These are phyloP conservation scores for Candida arabinofermentans DNA, from an alignment of 805 yeast genomes.

Conservation along the genomic window DNA sequence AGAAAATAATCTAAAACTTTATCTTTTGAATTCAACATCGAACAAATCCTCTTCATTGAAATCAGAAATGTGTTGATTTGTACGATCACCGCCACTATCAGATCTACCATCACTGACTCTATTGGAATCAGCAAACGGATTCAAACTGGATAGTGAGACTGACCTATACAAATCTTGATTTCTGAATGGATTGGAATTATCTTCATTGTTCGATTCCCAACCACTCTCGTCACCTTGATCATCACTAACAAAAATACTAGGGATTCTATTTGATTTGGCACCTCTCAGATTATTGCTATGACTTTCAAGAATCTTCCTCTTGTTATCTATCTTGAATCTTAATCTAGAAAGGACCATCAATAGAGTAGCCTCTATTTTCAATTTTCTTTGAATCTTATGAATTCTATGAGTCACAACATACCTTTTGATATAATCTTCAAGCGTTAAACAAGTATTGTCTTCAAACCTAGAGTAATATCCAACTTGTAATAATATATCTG, in stretches of 20 bases:
- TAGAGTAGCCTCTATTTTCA: constrained; percentile 42
- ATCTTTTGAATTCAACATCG: constrained; percentile 7
- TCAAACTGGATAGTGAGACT: constrained; percentile 24
- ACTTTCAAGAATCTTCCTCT: neutral
- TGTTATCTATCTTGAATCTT: constrained; percentile 35
- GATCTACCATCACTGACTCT: neutral
- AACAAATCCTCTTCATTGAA: constrained; percentile 4
- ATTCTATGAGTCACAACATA: constrained; percentile 55
- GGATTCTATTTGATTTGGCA: neutral
- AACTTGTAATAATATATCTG: constrained; percentile 55
- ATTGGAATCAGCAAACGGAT: constrained; percentile 23
- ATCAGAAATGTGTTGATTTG: neutral
- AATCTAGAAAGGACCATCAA: constrained; percentile 46
- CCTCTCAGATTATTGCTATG: neutral
- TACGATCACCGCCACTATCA: neutral
- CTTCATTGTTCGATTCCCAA: constrained; percentile 5
- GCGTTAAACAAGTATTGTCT: constrained; percentile 68
- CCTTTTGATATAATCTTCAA: constrained; percentile 66
- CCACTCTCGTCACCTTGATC: constrained; percentile 1
- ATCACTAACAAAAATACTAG: constrained; percentile 2
- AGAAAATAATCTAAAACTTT: neutral
- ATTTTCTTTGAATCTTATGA: constrained; percentile 40
- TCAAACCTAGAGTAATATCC: constrained; percentile 78
- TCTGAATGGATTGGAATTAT: constrained; percentile 19
- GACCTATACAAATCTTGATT: constrained; percentile 19